Base-by-base conservation (phyloP, 2,329 filamentous ascomycete species). In the Chaetomium sp. region DNA sequence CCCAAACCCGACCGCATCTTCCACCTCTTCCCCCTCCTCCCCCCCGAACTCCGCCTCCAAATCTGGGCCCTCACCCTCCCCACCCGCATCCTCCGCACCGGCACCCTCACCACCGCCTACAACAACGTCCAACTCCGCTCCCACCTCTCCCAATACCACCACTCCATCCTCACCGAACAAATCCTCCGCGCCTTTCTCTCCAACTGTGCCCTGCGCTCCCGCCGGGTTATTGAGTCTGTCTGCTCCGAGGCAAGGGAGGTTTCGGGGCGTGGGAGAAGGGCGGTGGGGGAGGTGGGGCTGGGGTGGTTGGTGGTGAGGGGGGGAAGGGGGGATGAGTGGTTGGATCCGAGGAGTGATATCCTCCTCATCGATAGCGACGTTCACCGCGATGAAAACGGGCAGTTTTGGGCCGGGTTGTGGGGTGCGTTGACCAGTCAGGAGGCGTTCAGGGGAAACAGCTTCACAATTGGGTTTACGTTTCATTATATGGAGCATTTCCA, bases 1-100 rank as follows among this genome's bases (percentile, higher is more conserved):
- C 40, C n/a, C 33, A 2, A 34, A 27, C 19, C 5, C 11, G 1
- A 49, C 19, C 32, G 6, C 1, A 33, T 34, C 34, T 58, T 55
- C 52, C 52, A 34, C 12, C 38, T 4, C 14, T 58, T 58, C 38
- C 19, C 19, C 19, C 19, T 3, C 12, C 44, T 58, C n/a, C 56
- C 56, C 4, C 10, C 27, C 12, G 56, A 58, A 7, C 12, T 58
- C 11, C 56, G 56, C 34, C 7, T 9, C 44, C 4, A 19, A 5
- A 55, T 58, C 48, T 58, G 56, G 56, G 45, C 49, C 5, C 33
- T 52, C 44, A 54, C 49, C 46, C 51, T 58, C n/a, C 56, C 52
- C 5, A 11, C 11, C 9, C 52, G 52, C 35, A n/a, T 54, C 19
- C 32, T 55, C 27, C 45, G 41, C 4, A 1, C 54, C 8, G 48